Conservation (phyloP, 805 yeast genomes). For the Nakazawaea populi region DNA sequence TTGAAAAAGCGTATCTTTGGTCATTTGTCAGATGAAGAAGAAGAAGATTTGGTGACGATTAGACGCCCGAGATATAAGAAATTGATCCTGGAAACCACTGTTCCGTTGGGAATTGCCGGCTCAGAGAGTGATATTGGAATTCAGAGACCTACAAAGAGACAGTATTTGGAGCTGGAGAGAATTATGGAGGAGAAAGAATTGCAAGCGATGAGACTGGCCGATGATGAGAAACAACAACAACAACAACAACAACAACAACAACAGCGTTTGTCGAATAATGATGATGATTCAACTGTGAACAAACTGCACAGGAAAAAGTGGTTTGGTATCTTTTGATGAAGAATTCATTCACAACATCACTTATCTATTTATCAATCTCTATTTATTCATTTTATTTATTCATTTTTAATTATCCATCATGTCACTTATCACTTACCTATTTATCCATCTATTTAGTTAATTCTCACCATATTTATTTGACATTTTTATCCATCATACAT, state of each 20-base stretch:
- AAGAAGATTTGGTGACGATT: conserved; percentile 48
- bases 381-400: neutral
- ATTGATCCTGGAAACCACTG: neutral
- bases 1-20: conserved; percentile 51
- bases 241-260: too few relatives aligned
- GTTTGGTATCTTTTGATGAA: conserved; percentile 4
- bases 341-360: too few relatives aligned
- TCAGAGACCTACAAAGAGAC: conserved; percentile 67
- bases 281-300: too few relatives aligned
- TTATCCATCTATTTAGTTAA: conserved; percentile 3
- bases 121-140: conserved; percentile 41
- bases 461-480: neutral
- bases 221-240: conserved; percentile 16
- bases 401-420: conserved; percentile 1
- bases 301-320: conserved; percentile 11
- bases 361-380: too few relatives aligned
- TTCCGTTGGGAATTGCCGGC: neutral
- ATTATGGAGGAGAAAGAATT: conserved; percentile 58
- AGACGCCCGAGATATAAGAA: conserved; percentile 28
- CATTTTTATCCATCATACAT: neutral
- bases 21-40: conserved; percentile 49
- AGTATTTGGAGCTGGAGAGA: conserved; percentile 69
- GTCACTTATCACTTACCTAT: neutral
- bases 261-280: too few relatives aligned
- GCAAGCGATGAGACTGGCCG: conserved; percentile 13